A percentile compares a stretch with the other conserved stretches of the same genome.
Evolutionary conservation across 495 filamentous ascomycete genomes (phyloP).

Genomic region (Articulospora tetracladia): DNA sequence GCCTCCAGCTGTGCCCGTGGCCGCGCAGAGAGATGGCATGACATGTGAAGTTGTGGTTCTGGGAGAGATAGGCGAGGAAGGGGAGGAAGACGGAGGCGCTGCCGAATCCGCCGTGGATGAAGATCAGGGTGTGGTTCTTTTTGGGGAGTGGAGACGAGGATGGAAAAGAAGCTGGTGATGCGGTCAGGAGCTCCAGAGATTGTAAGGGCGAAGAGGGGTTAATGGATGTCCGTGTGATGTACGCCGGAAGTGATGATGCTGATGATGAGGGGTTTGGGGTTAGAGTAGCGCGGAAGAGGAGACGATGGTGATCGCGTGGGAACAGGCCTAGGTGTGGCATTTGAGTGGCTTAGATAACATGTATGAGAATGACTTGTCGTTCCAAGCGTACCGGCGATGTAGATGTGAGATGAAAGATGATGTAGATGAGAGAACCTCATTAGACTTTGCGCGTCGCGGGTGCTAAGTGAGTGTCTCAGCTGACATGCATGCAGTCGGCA

Average conservation of each 20-base stretch:
- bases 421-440: neutral
- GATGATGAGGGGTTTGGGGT: neutral
- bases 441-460: neutral
- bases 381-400: too few species aligned
- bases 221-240: neutral
- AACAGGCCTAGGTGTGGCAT: neutral
- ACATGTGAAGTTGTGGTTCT: constrained; percentile 32
- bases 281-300: neutral
- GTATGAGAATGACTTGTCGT: too few species aligned
- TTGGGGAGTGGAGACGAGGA: constrained; percentile 3
- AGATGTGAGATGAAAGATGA: too few species aligned
- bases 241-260: neutral
- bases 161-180: constrained; percentile 8
- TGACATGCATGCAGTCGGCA: too few species aligned
- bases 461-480: neutral
- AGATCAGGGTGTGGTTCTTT: constrained; percentile 31
- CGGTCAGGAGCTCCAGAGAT: constrained; percentile 35
- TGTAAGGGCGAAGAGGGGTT: neutral
- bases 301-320: neutral
- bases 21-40: constrained; percentile 47
- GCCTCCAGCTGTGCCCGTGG: constrained; percentile 46
- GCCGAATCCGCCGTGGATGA: constrained; percentile 46
- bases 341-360: too few species aligned
- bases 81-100: constrained; percentile 41
- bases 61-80: constrained; percentile 39